Evolutionary conservation across 352 stramenopile species (phyloP), one percentile per base, ranked within the genome.

Genomic region (Globisporangium cederbergense): DNA sequence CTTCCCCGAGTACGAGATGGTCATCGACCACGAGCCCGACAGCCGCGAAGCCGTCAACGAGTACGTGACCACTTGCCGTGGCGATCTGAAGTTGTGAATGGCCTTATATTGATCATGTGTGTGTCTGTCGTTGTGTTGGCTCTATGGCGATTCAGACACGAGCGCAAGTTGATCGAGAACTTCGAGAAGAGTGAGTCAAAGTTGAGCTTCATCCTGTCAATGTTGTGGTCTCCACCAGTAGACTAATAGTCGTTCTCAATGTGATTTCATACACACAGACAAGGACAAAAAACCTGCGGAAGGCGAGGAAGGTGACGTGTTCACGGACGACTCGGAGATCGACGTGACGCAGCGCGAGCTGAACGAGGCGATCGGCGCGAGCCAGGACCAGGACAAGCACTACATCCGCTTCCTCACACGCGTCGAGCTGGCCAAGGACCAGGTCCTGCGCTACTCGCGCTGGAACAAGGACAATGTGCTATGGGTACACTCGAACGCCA

Each of bases 381-480:
- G 67, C 1, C 74, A 67, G 16, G 71, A 88, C 13, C 82, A 93
- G 43, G 86, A 95, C 67, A 81, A 87, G 62, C 70, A 85, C 53
- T 94, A 94, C 65, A 77, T 94, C 45, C 75, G 73, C 30, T 95
- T 96, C 68, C 81, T 95, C 28, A 93, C 83, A 20, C 84, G 88
- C 32, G 74, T 96, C n/a, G 81, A 81, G 53, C 57, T 95, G 6
- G 86, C 84, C 4, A 95, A 92, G 47, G 81, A 93, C 62, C 88
- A 96, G 55, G 84, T 95, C 42, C 72, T 96, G 53, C 88, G 88
- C 14, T 98, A 98, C 70, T 83, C 78, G 42, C 90, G 93, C 20
- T 98, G 95, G 95, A 73, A 95, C 46, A 71, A 90, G 11, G 64
- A 85, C 10, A 79, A 78, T 28, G 83, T 93, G 56, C 75, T 98